Conservation (phyloP, 495 filamentous ascomycete species). For the Xylaria cubensis region DNA sequence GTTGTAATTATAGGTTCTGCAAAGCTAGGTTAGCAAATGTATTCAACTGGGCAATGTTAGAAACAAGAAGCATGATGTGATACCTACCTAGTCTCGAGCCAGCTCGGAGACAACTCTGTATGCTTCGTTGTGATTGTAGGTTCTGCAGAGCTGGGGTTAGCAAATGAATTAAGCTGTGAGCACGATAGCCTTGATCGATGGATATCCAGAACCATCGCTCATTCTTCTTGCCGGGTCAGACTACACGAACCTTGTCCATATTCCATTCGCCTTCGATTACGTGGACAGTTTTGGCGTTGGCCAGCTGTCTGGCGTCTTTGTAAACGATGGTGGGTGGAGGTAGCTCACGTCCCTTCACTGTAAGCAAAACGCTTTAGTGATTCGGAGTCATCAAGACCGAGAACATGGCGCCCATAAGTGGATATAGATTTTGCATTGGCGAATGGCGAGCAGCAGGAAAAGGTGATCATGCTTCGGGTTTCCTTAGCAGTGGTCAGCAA, state of each 20-base stretch:
- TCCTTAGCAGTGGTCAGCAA: conserved; percentile 62
- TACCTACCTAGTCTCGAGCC: no score
- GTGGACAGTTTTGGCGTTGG: background rate
- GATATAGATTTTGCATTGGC: conserved; percentile 72
- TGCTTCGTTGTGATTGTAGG: no score
- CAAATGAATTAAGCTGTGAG: no score
- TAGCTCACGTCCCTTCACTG: conserved; percentile 69
- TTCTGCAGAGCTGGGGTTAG: no score
- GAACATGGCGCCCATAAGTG: conserved; percentile 52
- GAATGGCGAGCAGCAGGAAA: conserved; percentile 70
- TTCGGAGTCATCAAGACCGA: conserved; percentile 43
- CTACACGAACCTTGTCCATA: conserved; percentile 44
- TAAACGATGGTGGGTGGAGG: conserved; percentile 62
- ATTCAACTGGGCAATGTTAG: no score
- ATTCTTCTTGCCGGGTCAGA: conserved; percentile 39
- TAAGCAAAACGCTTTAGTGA: conserved; percentile 57
- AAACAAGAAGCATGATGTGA: no score
- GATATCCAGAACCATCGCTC: conserved; percentile 44
- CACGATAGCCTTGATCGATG: conserved; percentile 9
- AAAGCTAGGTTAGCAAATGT: no score
- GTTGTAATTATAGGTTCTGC: no score
- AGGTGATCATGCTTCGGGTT: conserved; percentile 68
- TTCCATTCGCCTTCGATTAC: conserved; percentile 48
- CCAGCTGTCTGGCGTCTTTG: conserved; percentile 31
- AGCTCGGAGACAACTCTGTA: no score